Evolutionary conservation across 371 early-diverging fungal species (phyloP), one percentile per base, ranked within the genome.

Genomic region (Entomophthora muscae): DNA sequence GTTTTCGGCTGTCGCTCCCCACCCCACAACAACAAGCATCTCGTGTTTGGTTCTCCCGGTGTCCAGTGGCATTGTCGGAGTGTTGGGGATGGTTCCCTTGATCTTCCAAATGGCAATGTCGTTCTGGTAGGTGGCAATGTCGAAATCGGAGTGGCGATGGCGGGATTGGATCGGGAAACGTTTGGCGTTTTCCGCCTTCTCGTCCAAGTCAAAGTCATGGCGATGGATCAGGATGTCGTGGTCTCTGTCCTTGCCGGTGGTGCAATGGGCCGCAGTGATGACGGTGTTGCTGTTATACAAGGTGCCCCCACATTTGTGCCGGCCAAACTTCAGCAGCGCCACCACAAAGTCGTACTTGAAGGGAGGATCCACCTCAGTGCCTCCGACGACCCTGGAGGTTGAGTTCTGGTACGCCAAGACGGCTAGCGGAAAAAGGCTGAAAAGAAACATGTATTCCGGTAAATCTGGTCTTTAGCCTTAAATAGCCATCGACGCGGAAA

Each of bases 261-360:
- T 52, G 29, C 63, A 62, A 51, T 62, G 63, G 30, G 63, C 63
- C 26, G 63, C 63, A 2, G 63, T 62, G 3, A 62, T 52, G n/a
- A 62, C 52, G n/a, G 63, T 62, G 5, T 52, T 52, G 3, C 12
- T 1, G 52, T 51, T 31, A 23, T 23, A 62, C 26, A 62, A 17
- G 1, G 26, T 62, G 10, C 63, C 63, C n/a, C 63, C 63, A 53
- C 63, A 62, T 2, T 33, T 13, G n/a, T n/a, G 24, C 1, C 30
- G 23, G 2, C 58, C 58, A 3, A 28, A 13, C 3, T 57, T 26
- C 1, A 26, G 30, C 2, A 57, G 23, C 13, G 17, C 24, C 1
- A 53, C 63, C 29, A 62, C 27, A 17, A 23, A 52, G 27, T 23
- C 23, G 29, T 62, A 62, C 12, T 52, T 62, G 26, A 62, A 62